phyloP scores from a whole-genome alignment of 768 basidiomycete genomes.

The Podaxis pistillaris region DNA sequence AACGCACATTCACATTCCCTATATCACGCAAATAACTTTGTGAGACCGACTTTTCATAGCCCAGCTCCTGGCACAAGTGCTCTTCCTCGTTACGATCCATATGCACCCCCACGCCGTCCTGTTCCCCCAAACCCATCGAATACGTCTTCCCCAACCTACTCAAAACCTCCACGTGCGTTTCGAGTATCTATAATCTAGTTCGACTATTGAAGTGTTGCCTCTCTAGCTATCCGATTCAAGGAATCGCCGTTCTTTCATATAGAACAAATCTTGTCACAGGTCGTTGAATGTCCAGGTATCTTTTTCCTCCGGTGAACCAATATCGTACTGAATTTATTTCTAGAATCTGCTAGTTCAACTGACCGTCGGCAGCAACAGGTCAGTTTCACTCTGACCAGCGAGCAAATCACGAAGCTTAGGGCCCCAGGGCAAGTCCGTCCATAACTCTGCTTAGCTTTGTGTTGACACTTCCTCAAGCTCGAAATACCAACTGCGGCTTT shows the following conservation, averaged over 20 bases:
- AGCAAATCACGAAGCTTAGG: slow-evolving; percentile 61
- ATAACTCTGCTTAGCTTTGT: slow-evolving; percentile 10
- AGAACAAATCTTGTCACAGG: slow-evolving; percentile 60
- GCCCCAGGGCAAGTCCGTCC: slow-evolving; percentile 46
- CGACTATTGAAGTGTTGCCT: slow-evolving; percentile 17
- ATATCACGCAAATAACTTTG: slow-evolving; percentile 16
- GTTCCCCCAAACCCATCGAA: slow-evolving; percentile 33
- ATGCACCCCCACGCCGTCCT: slow-evolving; percentile 55
- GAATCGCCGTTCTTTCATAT: slow-evolving; percentile 75
- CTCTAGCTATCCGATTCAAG: slow-evolving; percentile 69
- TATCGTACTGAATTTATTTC: not conserved
- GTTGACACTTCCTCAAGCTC: slow-evolving; percentile 36
- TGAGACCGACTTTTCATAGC: slow-evolving; percentile 7
- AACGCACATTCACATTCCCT: slow-evolving; percentile 17
- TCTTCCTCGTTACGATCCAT: slow-evolving; percentile 61
- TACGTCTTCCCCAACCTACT: slow-evolving; percentile 28
- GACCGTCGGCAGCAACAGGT: slow-evolving; percentile 70
- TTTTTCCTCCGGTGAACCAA: not conserved
- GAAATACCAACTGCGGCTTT: slow-evolving; percentile 80
- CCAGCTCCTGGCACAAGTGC: slow-evolving; percentile 29
- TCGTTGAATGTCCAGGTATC: slow-evolving; percentile 80
- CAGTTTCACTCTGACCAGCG: slow-evolving; percentile 61
- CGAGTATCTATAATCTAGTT: not conserved
- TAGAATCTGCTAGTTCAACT: slow-evolving; percentile 76
- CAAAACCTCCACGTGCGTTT: slow-evolving; percentile 30